Evolutionary conservation across 148 eudicot species (phyloP).

Genomic region (Fallopia convolvulus): DNA sequence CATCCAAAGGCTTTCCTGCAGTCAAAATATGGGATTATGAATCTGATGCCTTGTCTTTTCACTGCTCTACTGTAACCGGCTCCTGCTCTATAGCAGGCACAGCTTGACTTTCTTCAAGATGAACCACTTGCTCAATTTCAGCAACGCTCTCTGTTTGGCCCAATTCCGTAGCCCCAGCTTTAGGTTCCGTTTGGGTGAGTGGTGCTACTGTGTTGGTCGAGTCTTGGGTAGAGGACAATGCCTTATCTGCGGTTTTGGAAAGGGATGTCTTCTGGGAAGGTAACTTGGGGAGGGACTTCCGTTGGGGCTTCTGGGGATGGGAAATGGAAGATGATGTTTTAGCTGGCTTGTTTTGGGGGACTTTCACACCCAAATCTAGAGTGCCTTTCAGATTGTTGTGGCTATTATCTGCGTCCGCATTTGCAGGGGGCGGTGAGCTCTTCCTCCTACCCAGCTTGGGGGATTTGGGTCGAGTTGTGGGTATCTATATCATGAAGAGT

Average conservation of each 20-base stretch:
- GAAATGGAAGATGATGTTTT: conserved; percentile 29
- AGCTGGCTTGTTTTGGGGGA: conserved; percentile 28
- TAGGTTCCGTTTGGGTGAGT: conserved; percentile 16
- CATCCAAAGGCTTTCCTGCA: neutral
- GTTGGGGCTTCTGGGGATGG: conserved; percentile 43
- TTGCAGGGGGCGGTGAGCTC: conserved; percentile 31
- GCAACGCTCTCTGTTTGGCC: conserved; percentile 9
- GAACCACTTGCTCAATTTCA: conserved; percentile 16
- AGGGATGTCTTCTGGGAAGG: conserved; percentile 64
- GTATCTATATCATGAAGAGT: conserved; percentile 45
- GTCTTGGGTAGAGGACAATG: conserved; percentile 9
- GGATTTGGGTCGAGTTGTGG: conserved; percentile 79
- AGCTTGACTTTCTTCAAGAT: conserved; percentile 10
- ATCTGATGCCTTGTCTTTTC: conserved; percentile 14
- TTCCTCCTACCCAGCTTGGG: conserved; percentile 91
- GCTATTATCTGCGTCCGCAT: conserved; percentile 32
- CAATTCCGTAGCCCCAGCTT: conserved; percentile 13
- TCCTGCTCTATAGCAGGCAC: conserved; percentile 16
- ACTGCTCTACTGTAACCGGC: conserved; percentile 34
- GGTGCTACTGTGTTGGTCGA: neutral
- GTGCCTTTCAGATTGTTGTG: conserved; percentile 20
- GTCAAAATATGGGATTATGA: conserved; percentile 4
- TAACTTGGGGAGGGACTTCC: conserved; percentile 74
- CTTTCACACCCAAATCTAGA: conserved; percentile 51
- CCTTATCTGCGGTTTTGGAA: conserved; percentile 26